Conservation (phyloP, 139 green algal species). For the Mychonastes homosphaera region DNA sequence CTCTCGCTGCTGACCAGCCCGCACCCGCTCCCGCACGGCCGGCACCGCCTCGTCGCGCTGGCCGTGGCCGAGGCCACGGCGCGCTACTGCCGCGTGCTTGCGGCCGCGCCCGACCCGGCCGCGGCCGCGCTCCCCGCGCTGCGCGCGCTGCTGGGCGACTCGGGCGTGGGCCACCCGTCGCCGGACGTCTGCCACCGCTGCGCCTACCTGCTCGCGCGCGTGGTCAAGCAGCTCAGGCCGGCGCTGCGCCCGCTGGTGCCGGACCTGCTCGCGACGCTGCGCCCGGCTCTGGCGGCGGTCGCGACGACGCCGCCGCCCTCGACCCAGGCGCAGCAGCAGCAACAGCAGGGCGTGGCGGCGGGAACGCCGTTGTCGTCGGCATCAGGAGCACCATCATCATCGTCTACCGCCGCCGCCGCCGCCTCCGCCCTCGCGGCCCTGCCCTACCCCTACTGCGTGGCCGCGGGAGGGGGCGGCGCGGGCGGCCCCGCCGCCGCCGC, state of each 20-base stretch:
- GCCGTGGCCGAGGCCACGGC: slow-evolving; percentile 62
- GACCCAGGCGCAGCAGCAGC: neutral
- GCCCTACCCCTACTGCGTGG: neutral
- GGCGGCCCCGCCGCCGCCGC: neutral
- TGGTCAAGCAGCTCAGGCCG: slow-evolving; percentile 53
- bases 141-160: slow-evolving; percentile 29
- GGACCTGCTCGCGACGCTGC: slow-evolving; percentile 42
- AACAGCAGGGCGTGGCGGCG: neutral
- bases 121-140: slow-evolving; percentile 30
- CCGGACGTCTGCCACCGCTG: slow-evolving; percentile 44
- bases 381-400: neutral
- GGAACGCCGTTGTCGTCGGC: neutral
- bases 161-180: slow-evolving; percentile 48
- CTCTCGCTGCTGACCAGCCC: slow-evolving; percentile 37
- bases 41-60: slow-evolving; percentile 63
- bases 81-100: slow-evolving; percentile 23
- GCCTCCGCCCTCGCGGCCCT: neutral
- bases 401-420: neutral
- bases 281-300: slow-evolving; percentile 53
- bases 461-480: neutral
- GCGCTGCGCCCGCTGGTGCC: slow-evolving; percentile 43
- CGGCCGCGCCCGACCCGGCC: slow-evolving; percentile 35
- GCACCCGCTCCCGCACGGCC: slow-evolving; percentile 18
- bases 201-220: slow-evolving; percentile 71
- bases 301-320: slow-evolving; percentile 40